phyloP scores from a whole-genome alignment of 805 yeast genomes.

The Schwanniomyces sp. region DNA sequence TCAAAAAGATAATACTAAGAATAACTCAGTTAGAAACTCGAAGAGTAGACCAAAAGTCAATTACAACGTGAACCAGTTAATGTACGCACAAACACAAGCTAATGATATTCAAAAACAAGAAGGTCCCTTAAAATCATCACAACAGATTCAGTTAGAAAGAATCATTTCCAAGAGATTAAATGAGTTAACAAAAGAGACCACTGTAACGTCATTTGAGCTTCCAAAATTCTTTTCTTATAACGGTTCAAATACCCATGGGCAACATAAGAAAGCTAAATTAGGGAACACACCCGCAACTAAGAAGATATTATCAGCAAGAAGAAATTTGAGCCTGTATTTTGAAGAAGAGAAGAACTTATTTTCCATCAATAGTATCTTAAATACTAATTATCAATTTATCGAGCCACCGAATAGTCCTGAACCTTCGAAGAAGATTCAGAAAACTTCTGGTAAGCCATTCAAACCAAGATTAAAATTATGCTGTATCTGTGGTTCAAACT shows the following conservation, averaged over 20 bases:
- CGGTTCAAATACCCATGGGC: constrained; percentile 23
- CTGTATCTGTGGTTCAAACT: constrained; percentile 39
- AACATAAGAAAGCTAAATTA: constrained; percentile 27
- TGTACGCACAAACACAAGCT: constrained; percentile 42
- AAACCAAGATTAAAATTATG: constrained; percentile 38
- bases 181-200: constrained; percentile 35
- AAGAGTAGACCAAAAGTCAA: constrained; percentile 43
- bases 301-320: constrained; percentile 39
- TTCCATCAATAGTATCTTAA: constrained; percentile 41
- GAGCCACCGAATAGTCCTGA: constrained; percentile 29
- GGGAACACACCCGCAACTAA: constrained; percentile 47
- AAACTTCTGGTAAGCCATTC: constrained; percentile 10
- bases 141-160: constrained; percentile 43
- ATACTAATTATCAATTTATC: constrained; percentile 39
- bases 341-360: constrained; percentile 47
- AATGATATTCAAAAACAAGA: constrained; percentile 17
- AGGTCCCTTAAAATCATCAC: constrained; percentile 42
- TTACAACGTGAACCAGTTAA: constrained; percentile 41
- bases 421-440: constrained; percentile 15
- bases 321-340: constrained; percentile 44
- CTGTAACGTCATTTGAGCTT: constrained; percentile 33
- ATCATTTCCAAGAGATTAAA: constrained; percentile 33
- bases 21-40: constrained; percentile 14
- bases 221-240: constrained; percentile 41
- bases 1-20: constrained; percentile 10